These are phyloP conservation scores for Leccinum rimulosum DNA, from an alignment of 768 basidiomycete species.

Conservation along the genomic window DNA sequence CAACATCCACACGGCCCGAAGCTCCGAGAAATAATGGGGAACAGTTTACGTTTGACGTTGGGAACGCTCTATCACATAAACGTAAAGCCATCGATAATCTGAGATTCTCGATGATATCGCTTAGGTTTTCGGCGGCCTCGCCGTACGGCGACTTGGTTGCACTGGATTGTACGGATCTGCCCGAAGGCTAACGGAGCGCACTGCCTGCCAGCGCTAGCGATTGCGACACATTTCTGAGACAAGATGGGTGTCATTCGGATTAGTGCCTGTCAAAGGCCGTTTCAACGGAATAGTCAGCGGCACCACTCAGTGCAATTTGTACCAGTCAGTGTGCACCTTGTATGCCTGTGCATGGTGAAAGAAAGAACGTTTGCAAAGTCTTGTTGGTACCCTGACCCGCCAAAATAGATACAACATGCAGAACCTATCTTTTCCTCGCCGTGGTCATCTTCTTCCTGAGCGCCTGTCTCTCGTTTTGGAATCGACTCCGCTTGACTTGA, in stretches of 20 bases:
- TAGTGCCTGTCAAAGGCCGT: no score
- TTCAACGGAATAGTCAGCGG: no score
- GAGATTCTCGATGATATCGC: conserved; percentile 29
- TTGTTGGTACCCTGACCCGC: background rate
- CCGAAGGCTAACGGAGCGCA: background rate
- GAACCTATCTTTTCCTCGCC: conserved; percentile 16
- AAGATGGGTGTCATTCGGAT: no score
- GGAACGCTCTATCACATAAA: background rate
- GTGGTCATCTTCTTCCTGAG: conserved; percentile 31
- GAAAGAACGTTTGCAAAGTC: background rate
- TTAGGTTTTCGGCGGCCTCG: conserved; percentile 4
- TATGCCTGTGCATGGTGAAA: background rate
- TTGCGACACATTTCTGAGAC: no score
- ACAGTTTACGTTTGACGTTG: no score
- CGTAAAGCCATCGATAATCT: conserved; percentile 31
- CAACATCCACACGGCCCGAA: no score
- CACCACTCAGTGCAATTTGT: background rate
- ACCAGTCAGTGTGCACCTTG: background rate
- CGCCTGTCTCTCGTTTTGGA: conserved; percentile 42
- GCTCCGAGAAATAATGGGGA: no score
- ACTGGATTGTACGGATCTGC: background rate
- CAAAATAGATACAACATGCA: background rate
- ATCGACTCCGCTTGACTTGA: conserved; percentile 37
- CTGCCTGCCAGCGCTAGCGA: background rate
- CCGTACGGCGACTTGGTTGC: background rate